phyloP scores from a whole-genome alignment of 352 stramenopile genomes.

The Phytophthora boehmeriae region DNA sequence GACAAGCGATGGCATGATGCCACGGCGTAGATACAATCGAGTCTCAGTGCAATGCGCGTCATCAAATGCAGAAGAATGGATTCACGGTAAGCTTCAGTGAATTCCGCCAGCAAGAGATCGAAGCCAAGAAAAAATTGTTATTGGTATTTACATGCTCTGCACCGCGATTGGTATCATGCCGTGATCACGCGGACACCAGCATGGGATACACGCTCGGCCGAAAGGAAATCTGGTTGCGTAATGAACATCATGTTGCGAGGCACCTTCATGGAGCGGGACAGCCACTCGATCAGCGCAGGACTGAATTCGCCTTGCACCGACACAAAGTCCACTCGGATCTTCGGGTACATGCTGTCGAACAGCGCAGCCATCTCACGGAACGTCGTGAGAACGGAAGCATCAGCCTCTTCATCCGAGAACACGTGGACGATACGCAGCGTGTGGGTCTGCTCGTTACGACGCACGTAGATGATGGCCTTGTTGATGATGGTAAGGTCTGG shows the following conservation, averaged over 20 bases:
- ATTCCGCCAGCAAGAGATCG: too few relatives aligned
- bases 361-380: conserved; percentile 55
- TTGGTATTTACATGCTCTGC: not conserved
- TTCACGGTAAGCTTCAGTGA: not conserved
- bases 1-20: too few relatives aligned
- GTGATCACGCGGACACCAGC: conserved; percentile 86
- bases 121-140: not conserved
- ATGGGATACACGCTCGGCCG: conserved; percentile 71
- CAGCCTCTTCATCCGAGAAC: conserved; percentile 23
- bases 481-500: conserved; percentile 93
- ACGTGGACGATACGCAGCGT: conserved; percentile 90
- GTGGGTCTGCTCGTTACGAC: conserved; percentile 92
- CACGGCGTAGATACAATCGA: too few relatives aligned
- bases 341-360: conserved; percentile 88
- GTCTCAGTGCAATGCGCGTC: too few relatives aligned
- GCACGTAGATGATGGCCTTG: conserved; percentile 95
- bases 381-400: conserved; percentile 14
- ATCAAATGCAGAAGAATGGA: too few relatives aligned
- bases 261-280: conserved; percentile 65
- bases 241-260: conserved; percentile 92
- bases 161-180: conserved; percentile 25
- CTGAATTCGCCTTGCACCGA: conserved; percentile 60
- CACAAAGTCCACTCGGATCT: conserved; percentile 83
- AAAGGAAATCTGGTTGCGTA: conserved; percentile 68
- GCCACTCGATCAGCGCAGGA: conserved; percentile 76